A percentile compares a stretch with the other conserved stretches of the same genome.
phyloP scores from a whole-genome alignment of 371 early-diverging fungal species.

The Syncephalastrum monosporum region DNA sequence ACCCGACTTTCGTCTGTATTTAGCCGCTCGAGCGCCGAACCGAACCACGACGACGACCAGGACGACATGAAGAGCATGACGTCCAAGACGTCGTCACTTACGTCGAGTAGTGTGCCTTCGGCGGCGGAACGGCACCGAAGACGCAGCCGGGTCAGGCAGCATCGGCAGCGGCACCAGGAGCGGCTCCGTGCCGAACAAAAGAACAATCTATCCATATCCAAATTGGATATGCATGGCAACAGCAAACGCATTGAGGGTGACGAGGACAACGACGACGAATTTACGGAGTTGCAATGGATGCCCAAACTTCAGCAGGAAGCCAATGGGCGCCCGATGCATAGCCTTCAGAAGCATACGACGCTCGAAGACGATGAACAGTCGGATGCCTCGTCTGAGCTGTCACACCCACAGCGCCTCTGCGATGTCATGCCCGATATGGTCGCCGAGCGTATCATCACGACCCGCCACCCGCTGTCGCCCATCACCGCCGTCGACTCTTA shows the following conservation, averaged over 20 bases:
- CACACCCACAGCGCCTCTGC: too few relatives aligned
- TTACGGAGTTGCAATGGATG: constrained; percentile 1
- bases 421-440: background rate
- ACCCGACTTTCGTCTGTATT: constrained; percentile 37
- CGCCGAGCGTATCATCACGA: constrained; percentile 1
- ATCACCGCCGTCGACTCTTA: constrained; percentile 1
- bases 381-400: too few relatives aligned
- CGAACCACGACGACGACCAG: constrained; percentile 3
- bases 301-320: too few relatives aligned
- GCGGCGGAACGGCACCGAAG: constrained; percentile 11
- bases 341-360: too few relatives aligned
- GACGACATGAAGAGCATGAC: constrained; percentile 10
- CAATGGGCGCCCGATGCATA: too few relatives aligned
- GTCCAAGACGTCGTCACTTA: too few relatives aligned
- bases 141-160: constrained; percentile 17
- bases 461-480: constrained; percentile 28
- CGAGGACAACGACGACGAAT: constrained; percentile 1
- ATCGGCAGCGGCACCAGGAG: constrained; percentile 15
- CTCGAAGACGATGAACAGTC: too few relatives aligned
- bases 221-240: constrained; percentile 1
- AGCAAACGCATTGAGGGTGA: background rate
- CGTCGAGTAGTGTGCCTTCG: background rate
- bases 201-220: constrained; percentile 4
- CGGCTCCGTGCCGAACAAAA: constrained; percentile 1
- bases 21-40: constrained; percentile 20